Percentiles rank a stretch among this genome's conserved stretches.
These are phyloP conservation scores for Trametes sp. DNA, from an alignment of 1,284 basidiomycete species.

Conservation along the genomic window DNA sequence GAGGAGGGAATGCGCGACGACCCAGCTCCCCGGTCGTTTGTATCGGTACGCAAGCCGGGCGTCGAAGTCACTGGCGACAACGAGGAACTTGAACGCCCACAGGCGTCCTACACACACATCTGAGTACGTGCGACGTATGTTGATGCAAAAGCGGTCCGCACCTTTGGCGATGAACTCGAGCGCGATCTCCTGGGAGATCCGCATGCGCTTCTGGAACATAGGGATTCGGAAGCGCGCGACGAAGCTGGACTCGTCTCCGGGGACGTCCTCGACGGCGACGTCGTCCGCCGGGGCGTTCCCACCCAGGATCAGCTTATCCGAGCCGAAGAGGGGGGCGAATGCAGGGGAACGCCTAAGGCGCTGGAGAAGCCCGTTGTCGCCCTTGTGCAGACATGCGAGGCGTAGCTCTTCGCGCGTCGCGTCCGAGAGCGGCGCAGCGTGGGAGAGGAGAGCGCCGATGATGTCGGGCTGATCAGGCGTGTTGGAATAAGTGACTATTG, in stretches of 20 bases:
- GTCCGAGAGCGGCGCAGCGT: conserved; percentile 59
- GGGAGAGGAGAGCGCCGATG: conserved; percentile 58
- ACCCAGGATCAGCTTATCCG: conserved; percentile 67
- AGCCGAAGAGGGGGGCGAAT: conserved; percentile 56
- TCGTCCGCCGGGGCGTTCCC: conserved; percentile 57
- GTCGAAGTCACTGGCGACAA: conserved; percentile 42
- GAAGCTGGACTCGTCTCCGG: conserved; percentile 58
- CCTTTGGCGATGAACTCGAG: conserved; percentile 76
- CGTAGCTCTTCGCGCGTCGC: conserved; percentile 63
- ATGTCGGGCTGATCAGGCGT: conserved; percentile 47
- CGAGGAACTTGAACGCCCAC: conserved; percentile 66
- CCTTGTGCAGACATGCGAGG: conserved; percentile 67
- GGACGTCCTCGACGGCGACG: conserved; percentile 56
- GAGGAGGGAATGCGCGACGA: conserved; percentile 57
- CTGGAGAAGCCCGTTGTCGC: conserved; percentile 70
- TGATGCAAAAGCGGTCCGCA: conserved; percentile 38
- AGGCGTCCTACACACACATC: conserved; percentile 55
- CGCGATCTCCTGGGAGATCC: conserved; percentile 58
- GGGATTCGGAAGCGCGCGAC: conserved; percentile 58
- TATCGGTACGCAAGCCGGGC: conserved; percentile 20
- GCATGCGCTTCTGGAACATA: conserved; percentile 75
- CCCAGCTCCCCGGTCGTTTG: conserved; percentile 58
- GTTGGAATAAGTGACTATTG: conserved; percentile 56
- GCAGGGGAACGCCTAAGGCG: conserved; percentile 58
- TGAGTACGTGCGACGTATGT: not conserved